These are phyloP conservation scores for Toxicodendron radicans DNA, from an alignment of 345 rosid species.

Conservation along the genomic window DNA sequence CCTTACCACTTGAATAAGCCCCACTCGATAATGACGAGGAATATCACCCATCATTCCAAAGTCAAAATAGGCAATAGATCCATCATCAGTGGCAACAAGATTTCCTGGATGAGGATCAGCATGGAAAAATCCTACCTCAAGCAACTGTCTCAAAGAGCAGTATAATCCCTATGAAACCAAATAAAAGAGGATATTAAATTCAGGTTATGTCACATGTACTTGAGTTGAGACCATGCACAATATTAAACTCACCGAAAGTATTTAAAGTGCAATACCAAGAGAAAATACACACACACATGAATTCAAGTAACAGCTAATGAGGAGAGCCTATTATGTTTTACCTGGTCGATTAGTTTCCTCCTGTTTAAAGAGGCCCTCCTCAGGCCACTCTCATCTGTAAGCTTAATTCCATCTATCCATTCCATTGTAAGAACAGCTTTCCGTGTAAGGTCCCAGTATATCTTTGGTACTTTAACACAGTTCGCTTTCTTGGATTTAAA, in stretches of 20 bases:
- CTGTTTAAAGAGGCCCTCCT: slow-evolving; percentile 60
- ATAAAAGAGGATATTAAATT: slow-evolving; percentile 11
- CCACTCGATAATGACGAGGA: slow-evolving; percentile 92
- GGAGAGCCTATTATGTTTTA: slow-evolving; percentile 20
- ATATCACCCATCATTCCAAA: slow-evolving; percentile 99
- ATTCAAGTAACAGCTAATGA: neutral
- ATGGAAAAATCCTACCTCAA: slow-evolving; percentile 96
- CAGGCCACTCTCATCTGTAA: slow-evolving; percentile 69
- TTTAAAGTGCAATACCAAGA: neutral
- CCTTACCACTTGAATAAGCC: slow-evolving; percentile 91
- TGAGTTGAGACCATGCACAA: neutral
- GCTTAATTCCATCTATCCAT: slow-evolving; percentile 95
- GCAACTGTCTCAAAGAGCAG: slow-evolving; percentile 92
- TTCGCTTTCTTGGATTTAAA: slow-evolving; percentile 37
- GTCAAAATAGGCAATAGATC: slow-evolving; percentile 89
- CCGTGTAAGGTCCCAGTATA: slow-evolving; percentile 79
- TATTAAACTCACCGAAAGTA: neutral
- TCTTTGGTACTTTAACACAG: slow-evolving; percentile 82
- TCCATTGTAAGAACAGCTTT: slow-evolving; percentile 95
- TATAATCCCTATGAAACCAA: slow-evolving; percentile 64
- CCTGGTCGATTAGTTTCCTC: slow-evolving; percentile 85
- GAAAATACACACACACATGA: neutral
- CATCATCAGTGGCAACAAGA: slow-evolving; percentile 72
- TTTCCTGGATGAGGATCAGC: slow-evolving; percentile 99
- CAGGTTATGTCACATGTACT: neutral